These are phyloP conservation scores for Sphagnum tenellum DNA, from an alignment of 225 moss, liverwort and hornwort species.

Conservation along the genomic window DNA sequence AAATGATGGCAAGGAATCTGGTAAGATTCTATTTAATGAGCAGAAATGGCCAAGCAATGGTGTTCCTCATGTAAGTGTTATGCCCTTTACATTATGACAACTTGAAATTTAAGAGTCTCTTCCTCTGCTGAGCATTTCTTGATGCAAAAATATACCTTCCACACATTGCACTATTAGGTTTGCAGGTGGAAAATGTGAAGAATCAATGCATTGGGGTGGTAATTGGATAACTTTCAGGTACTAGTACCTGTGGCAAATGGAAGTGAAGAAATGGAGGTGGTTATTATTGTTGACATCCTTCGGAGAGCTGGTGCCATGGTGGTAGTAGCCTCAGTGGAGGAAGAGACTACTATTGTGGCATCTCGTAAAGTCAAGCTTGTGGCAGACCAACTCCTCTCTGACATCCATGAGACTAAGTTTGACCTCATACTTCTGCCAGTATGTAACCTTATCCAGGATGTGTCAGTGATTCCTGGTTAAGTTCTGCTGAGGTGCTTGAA, in stretches of 20 bases:
- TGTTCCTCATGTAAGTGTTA: slow-evolving; percentile 8
- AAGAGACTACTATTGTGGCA: slow-evolving; percentile 48
- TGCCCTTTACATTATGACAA: background rate
- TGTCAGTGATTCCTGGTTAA: no score
- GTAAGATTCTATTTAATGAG: slow-evolving; percentile 27
- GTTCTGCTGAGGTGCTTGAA: no score
- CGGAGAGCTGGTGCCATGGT: slow-evolving; percentile 84
- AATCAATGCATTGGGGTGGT: no score
- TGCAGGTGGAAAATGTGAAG: no score
- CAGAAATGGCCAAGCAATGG: slow-evolving; percentile 22
- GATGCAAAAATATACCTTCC: no score
- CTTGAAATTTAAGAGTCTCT: no score
- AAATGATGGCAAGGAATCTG: slow-evolving; percentile 19
- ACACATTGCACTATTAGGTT: no score
- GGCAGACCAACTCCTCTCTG: slow-evolving; percentile 56
- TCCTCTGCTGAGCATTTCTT: no score
- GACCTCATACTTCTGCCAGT: slow-evolving; percentile 77
- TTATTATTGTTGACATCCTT: slow-evolving; percentile 81
- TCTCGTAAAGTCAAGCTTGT: slow-evolving; percentile 76
- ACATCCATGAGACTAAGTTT: slow-evolving; percentile 33
- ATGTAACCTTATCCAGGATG: background rate
- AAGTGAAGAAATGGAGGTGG: slow-evolving; percentile 88
- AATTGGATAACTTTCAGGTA: slow-evolving; percentile 15
- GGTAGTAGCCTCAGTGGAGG: slow-evolving; percentile 73
- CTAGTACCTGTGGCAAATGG: slow-evolving; percentile 83